A percentile compares a stretch with the other conserved stretches of the same genome.
These are phyloP conservation scores for Xylaria castorea DNA, from an alignment of 495 filamentous ascomycete species.

Conservation along the genomic window DNA sequence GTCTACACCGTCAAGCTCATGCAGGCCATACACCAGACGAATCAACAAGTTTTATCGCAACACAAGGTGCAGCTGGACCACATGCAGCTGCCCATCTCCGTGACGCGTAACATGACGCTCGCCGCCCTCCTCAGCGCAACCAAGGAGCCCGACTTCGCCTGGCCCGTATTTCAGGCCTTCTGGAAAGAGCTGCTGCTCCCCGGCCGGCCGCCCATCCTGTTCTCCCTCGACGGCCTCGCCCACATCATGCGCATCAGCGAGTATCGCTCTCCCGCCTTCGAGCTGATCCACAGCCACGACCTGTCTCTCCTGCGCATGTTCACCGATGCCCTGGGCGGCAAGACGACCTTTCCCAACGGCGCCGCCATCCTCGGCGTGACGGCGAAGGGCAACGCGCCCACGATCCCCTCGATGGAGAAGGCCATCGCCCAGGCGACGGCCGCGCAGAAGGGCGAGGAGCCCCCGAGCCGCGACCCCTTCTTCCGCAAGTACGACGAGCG, in stretches of 20 bases:
- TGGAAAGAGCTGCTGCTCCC: slow-evolving; percentile 73
- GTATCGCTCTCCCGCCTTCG: slow-evolving; percentile 71
- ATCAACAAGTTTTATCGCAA: slow-evolving; percentile 66
- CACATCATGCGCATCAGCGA: slow-evolving; percentile 77
- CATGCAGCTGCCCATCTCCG: slow-evolving; percentile 61
- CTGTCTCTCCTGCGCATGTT: slow-evolving; percentile 79
- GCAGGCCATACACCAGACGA: slow-evolving; percentile 72
- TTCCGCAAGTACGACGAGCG: slow-evolving; percentile 69
- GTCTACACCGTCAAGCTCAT: slow-evolving; percentile 76
- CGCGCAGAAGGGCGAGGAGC: slow-evolving; percentile 42
- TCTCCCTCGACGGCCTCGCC: slow-evolving; percentile 77
- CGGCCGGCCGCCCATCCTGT: slow-evolving; percentile 77
- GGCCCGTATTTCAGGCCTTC: slow-evolving; percentile 81
- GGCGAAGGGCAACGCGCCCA: slow-evolving; percentile 67
- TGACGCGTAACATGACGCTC: slow-evolving; percentile 67
- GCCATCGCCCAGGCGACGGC: slow-evolving; percentile 63
- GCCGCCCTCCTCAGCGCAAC: slow-evolving; percentile 72
- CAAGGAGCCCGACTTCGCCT: slow-evolving; percentile 76
- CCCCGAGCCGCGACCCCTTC: slow-evolving; percentile 68
- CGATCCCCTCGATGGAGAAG: slow-evolving; percentile 67
- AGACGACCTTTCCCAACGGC: slow-evolving; percentile 69
- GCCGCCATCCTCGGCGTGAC: slow-evolving; percentile 80
- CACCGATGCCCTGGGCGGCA: slow-evolving; percentile 69
- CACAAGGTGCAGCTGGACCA: slow-evolving; percentile 66
- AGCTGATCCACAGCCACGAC: slow-evolving; percentile 86